Evolutionary conservation across 2,329 filamentous ascomycete genomes (phyloP), one percentile per base, ranked within the genome.

Genomic region (Cryphonectria japonica): DNA sequence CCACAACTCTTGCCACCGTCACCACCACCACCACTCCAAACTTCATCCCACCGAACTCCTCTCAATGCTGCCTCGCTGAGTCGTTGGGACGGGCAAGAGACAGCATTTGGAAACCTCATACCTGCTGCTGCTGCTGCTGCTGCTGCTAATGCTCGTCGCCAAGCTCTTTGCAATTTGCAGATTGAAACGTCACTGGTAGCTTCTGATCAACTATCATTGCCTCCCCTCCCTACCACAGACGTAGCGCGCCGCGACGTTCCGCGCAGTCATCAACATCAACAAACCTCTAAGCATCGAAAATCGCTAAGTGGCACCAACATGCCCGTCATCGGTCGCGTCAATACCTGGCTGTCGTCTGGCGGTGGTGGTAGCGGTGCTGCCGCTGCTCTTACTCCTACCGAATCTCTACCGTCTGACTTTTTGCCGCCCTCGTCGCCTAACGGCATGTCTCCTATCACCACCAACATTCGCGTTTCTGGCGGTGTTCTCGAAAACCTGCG

Each of bases 401-500:
- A 62, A 46, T 68, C 34, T 43, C 34, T 57, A 22, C 60, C 60
- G 13, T 14, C 59, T 16, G 57, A 39, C 37, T 26, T 67, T 4
- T 22, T 54, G 60, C 34, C 22, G 6, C 16, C 66, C 26, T 32
- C 50, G 16, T 70, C 69, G 19, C 57, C 65, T 32, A 57, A 37
- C 32, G 65, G 59, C 60, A 69, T 66, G 62, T 67, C 72, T 39
- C 64, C 71, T 14, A 29, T 70, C 14, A 62, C 79, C 13, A 79
- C 79, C 13, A 79, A 81, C 4, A 80, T 89, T 7, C 87, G 85
- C 0, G 79, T 89, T 0, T 85, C 87, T 0, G 83, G 85, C 0
- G 83, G 88, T 37, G 81, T 88, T 2, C 77, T 89, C 57, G 87
- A 89, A 71, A 87, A 83, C 0, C 79, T 89, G 4, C 80, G 85